These are phyloP conservation scores for Metarhizium robertsii DNA, from an alignment of 2,329 filamentous ascomycete genomes.

Conservation along the genomic window DNA sequence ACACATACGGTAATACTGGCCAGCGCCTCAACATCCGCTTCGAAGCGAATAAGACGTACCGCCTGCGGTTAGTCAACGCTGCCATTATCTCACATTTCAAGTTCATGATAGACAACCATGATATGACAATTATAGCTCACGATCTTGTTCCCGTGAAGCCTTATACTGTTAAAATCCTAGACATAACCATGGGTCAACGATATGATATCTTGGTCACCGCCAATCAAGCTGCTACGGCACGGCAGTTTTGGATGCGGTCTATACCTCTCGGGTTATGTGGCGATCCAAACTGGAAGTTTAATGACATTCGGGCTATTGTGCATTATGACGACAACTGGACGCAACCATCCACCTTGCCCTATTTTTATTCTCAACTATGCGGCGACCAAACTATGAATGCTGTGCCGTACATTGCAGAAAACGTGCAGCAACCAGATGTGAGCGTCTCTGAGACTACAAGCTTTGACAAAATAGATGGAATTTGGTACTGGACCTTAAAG, in stretches of 20 bases:
- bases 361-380: too few relatives aligned
- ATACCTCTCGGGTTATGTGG: conserved; percentile 8
- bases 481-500: conserved; percentile 10
- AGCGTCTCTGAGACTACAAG: too few relatives aligned
- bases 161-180: conserved; percentile 40
- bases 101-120: conserved; percentile 48
- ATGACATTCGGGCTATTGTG: conserved; percentile 41
- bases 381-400: too few relatives aligned
- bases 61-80: conserved; percentile 38
- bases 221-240: conserved; percentile 18
- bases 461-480: too few relatives aligned
- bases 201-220: conserved; percentile 38
- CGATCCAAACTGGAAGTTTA: conserved; percentile 9
- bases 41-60: conserved; percentile 31
- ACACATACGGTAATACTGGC: conserved; percentile 24
- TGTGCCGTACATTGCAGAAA: too few relatives aligned
- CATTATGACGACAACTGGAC: conserved; percentile 24
- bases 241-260: conserved; percentile 36
- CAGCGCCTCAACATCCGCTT: conserved; percentile 28
- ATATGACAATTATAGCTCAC: conserved; percentile 43
- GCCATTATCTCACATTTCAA: conserved; percentile 33
- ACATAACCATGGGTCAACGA: conserved; percentile 34
- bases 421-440: too few relatives aligned
- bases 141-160: conserved; percentile 51
- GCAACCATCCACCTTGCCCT: background rate